Conservation (phyloP, 163 green algal genomes). For the Chloromonas sp. region DNA sequence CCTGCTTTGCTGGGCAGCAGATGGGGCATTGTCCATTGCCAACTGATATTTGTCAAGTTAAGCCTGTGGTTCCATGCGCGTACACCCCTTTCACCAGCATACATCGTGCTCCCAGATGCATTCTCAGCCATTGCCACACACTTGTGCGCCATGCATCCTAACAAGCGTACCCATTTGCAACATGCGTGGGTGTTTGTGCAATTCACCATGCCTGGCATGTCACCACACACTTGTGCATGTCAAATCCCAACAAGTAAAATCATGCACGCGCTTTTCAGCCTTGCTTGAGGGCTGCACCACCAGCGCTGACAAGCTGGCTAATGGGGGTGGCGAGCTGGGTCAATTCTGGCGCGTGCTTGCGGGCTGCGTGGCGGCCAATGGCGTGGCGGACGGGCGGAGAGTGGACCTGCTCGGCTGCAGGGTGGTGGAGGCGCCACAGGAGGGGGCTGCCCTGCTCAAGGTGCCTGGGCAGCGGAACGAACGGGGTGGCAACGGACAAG, state of each 20-base stretch:
- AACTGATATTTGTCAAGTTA: too few relatives aligned
- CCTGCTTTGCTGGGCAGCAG: too few relatives aligned
- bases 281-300: slow-evolving; percentile 20
- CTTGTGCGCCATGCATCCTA: too few relatives aligned
- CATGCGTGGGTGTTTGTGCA: too few relatives aligned
- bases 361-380: slow-evolving; percentile 24
- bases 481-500: too few relatives aligned
- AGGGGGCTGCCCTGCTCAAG: slow-evolving; percentile 35
- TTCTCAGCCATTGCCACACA: too few relatives aligned
- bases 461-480: background rate
- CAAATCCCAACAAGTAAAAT: too few relatives aligned
- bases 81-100: background rate
- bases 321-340: slow-evolving; percentile 22
- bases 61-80: background rate
- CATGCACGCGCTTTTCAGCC: slow-evolving; percentile 7
- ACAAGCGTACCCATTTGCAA: too few relatives aligned
- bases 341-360: slow-evolving; percentile 42
- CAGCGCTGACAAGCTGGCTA: slow-evolving; percentile 22
- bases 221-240: too few relatives aligned
- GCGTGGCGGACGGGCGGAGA: slow-evolving; percentile 14
- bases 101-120: background rate
- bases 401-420: slow-evolving; percentile 37
- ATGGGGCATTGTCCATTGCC: too few relatives aligned
- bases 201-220: too few relatives aligned
- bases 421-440: slow-evolving; percentile 26